Evolutionary conservation across 177 flowering plant species (phyloP).

Genomic region (Vitis hybrid): DNA sequence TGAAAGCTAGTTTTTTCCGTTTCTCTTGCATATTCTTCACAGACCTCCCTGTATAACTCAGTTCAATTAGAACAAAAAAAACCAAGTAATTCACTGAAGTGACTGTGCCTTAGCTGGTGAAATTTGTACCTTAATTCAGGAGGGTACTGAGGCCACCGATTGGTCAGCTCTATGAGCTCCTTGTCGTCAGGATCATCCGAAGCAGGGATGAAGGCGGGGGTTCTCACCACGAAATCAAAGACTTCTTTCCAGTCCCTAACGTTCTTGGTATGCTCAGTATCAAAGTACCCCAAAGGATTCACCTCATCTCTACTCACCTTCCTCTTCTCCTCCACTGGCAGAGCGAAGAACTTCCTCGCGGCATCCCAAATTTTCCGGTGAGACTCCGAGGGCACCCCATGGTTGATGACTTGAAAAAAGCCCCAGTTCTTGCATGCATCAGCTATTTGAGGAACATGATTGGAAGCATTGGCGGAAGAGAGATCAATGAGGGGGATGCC

Average conservation of each 20-base stretch:
- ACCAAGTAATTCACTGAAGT: too few relatives aligned
- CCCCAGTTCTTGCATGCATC: slow-evolving; percentile 63
- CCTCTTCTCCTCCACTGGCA: slow-evolving; percentile 49
- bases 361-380: slow-evolving; percentile 24
- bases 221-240: slow-evolving; percentile 35
- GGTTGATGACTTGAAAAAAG: slow-evolving; percentile 72
- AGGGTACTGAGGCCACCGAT: slow-evolving; percentile 55
- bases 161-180: slow-evolving; percentile 21
- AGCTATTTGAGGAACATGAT: slow-evolving; percentile 34
- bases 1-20: too few relatives aligned
- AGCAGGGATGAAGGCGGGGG: slow-evolving; percentile 32
- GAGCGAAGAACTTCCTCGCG: slow-evolving; percentile 46
- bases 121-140: slow-evolving; percentile 41
- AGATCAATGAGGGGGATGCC: slow-evolving; percentile 56
- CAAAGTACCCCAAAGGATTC: slow-evolving; percentile 48
- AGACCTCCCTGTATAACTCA: slow-evolving; percentile 32
- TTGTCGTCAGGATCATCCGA: slow-evolving; percentile 31
- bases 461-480: slow-evolving; percentile 11
- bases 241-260: slow-evolving; percentile 78
- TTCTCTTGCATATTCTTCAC: slow-evolving; percentile 6
- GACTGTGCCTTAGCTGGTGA: background rate
- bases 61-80: background rate
- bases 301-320: slow-evolving; percentile 51
- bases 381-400: slow-evolving; percentile 45
- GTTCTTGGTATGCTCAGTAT: slow-evolving; percentile 57